Base-by-base conservation (phyloP, 768 basidiomycete genomes). In the Leccinum longicurvipes region DNA sequence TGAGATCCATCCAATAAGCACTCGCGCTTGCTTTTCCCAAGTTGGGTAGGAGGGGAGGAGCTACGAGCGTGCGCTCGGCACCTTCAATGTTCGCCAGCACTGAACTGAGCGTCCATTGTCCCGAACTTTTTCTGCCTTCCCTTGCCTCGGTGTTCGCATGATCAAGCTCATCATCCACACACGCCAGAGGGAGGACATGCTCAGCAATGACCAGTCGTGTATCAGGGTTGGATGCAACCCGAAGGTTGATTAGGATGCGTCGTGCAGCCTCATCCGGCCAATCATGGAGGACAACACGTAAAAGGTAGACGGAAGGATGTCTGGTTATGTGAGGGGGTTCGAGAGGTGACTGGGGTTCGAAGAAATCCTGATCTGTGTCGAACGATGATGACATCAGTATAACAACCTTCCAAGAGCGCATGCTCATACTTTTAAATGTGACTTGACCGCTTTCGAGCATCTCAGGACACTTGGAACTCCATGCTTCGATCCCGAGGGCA, bases 261-360 rank as follows among this genome's bases (percentile, higher is more conserved):
- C 57, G 59, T 21, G 81, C 82, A 59, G 73, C 78, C 1, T 73
- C 73, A 59, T 91, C 85, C 1, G 87, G 84, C 89, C 89, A 91
- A 63, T 92, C 89, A 61, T 92, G 89, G 31, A 88, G 74, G 36
- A 90, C 80, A 19, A 85, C 83, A 23, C 89, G 82, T 28, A 90
- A 73, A 31, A 91, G 74, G 65, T 85, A 92, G 6, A 89, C 82
- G 0, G 86, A 79, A 56, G 86, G 76, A 51, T 80, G 61, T 54
- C 63, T 68, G 50, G 75, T 64, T 3, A 52, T 12, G 17, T 69
- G 60, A 41, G 52, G 51, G 27, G 47, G 42, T 2, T 79, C 79
- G 3, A 68, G 57, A 14, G 67, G 51, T 1, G 72, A 71, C 63
- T 91, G 89, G 0, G 82, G 79, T 4, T 76, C 79, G 67, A 91